phyloP scores from a whole-genome alignment of 148 eudicot species.

The Chenopodium album region DNA sequence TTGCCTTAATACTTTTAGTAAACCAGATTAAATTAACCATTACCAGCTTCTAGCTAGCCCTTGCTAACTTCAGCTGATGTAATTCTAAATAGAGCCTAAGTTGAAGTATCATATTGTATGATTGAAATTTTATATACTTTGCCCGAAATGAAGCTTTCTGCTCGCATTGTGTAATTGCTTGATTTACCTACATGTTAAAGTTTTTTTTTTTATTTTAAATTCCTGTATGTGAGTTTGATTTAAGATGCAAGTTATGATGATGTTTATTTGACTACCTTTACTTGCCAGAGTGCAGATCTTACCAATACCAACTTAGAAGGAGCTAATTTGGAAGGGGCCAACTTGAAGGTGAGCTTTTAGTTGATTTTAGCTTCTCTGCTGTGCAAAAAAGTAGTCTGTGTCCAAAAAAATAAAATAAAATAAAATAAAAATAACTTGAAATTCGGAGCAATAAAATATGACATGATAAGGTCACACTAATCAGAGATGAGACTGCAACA shows the following conservation, averaged over 20 bases:
- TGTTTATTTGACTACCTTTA: background rate
- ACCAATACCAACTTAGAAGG: slow-evolving; percentile 94
- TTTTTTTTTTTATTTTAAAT: background rate
- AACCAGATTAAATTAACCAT: background rate
- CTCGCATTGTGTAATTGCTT: background rate
- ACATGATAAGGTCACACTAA: background rate
- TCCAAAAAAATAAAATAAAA: too few relatives aligned
- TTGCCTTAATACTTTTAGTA: background rate
- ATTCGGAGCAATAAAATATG: background rate
- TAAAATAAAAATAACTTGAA: background rate
- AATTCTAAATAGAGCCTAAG: background rate
- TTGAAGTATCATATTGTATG: background rate
- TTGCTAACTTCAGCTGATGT: background rate
- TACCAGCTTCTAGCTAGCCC: background rate
- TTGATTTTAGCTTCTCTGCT: background rate
- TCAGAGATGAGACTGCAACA: background rate
- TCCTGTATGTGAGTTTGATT: background rate
- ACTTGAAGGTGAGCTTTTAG: slow-evolving; percentile 65
- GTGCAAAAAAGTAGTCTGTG: background rate
- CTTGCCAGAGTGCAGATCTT: slow-evolving; percentile 78
- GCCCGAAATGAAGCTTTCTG: background rate
- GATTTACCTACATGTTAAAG: background rate
- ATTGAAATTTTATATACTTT: background rate
- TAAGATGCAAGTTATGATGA: background rate
- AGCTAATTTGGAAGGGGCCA: slow-evolving; percentile 95